phyloP scores from a whole-genome alignment of 2,329 filamentous ascomycete genomes.

The Neofusicoccum sp. region DNA sequence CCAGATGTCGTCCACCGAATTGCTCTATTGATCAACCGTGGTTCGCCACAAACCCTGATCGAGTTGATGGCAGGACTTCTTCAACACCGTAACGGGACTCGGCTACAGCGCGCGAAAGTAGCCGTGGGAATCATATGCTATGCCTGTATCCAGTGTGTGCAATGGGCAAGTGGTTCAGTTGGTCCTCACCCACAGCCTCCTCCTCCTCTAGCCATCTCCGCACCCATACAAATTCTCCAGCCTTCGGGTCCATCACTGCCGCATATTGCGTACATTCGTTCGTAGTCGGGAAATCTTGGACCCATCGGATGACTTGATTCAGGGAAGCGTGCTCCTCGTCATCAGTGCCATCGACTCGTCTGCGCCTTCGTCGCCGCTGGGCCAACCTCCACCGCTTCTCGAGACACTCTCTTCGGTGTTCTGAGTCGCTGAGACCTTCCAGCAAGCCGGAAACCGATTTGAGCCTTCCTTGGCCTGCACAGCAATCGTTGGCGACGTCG shows the following conservation, averaged over 20 bases:
- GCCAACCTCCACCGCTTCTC: slow-evolving; percentile 28
- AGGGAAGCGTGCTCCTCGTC: slow-evolving; percentile 28
- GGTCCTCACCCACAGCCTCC: background rate
- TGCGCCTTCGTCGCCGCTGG: background rate
- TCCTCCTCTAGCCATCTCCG: slow-evolving; percentile 20
- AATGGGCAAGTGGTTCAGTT: too few species aligned
- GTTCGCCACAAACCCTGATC: too few species aligned
- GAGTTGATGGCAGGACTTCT: too few species aligned
- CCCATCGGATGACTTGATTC: slow-evolving; percentile 48
- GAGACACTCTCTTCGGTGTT: slow-evolving; percentile 33
- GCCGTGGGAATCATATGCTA: too few species aligned
- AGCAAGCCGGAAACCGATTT: too few species aligned
- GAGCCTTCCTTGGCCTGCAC: slow-evolving; percentile 17
- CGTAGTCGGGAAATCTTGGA: slow-evolving; percentile 52
- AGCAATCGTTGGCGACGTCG: slow-evolving; percentile 36
- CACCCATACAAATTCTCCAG: slow-evolving; percentile 49
- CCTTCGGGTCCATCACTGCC: slow-evolving; percentile 55
- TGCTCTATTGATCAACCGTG: too few species aligned
- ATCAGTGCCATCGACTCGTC: slow-evolving; percentile 20
- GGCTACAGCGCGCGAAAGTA: too few species aligned
- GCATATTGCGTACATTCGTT: slow-evolving; percentile 61
- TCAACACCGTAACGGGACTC: too few species aligned
- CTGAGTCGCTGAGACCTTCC: slow-evolving; percentile 36
- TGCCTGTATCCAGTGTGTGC: too few species aligned
- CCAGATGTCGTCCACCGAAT: too few species aligned